Conservation (phyloP, 306 rosid species). For the Pyrus betulifolia region DNA sequence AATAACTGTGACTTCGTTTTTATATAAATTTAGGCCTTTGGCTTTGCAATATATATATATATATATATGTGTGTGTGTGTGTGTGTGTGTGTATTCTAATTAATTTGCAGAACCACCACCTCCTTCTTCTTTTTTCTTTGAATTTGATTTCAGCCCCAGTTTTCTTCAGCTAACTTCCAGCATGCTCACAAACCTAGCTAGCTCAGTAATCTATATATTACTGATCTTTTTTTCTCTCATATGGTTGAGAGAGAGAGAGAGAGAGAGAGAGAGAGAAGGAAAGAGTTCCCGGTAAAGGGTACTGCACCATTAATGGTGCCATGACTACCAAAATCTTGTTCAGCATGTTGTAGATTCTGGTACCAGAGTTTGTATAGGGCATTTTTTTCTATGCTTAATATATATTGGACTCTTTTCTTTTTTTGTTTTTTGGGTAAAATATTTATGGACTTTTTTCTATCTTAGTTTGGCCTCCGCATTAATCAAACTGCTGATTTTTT, state of each 20-base stretch:
- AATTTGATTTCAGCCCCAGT: neutral
- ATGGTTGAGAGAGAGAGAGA: neutral
- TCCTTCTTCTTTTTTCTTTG: neutral
- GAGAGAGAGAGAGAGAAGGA: neutral
- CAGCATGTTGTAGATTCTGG: neutral
- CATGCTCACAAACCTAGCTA: neutral
- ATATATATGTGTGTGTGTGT: too few relatives aligned
- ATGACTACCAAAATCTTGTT: neutral
- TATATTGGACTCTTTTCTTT: too few relatives aligned
- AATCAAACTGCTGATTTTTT: neutral
- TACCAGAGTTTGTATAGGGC: neutral
- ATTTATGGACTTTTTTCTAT: neutral
- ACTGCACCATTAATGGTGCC: neutral
- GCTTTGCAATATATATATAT: neutral
- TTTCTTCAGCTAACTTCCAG: neutral
- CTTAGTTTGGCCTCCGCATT: neutral
- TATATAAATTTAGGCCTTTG: neutral
- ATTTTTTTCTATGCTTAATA: neutral
- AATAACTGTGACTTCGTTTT: neutral
- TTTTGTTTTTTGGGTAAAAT: too few relatives aligned
- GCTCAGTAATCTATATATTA: neutral
- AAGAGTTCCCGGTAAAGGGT: neutral
- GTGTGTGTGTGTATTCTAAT: neutral
- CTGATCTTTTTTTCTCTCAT: neutral
- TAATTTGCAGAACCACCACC: neutral